A percentile compares a stretch with the other conserved stretches of the same genome.
Conservation (phyloP, 306 rosid species). For the Cicer pinnatifidum region DNA sequence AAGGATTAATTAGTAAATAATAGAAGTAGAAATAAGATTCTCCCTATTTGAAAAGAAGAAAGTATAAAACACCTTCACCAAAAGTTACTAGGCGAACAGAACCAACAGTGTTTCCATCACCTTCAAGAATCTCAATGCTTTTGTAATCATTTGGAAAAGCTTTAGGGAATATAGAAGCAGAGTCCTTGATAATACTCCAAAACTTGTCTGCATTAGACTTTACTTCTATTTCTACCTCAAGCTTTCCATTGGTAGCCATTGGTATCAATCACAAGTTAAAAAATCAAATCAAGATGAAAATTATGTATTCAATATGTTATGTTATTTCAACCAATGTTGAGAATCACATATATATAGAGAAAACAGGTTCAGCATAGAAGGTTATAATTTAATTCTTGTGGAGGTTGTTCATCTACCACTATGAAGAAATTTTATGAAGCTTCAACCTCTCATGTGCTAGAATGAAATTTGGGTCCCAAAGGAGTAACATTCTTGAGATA, state of each 20-base stretch:
- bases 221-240: constrained; percentile 51
- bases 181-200: constrained; percentile 43
- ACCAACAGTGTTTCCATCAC: constrained; percentile 77
- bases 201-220: constrained; percentile 45
- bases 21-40: too few relatives aligned
- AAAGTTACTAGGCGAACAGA: constrained; percentile 63
- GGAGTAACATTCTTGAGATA: not conserved
- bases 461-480: constrained; percentile 8
- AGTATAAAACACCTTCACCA: constrained; percentile 56
- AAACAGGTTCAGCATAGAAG: not conserved
- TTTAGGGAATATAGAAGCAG: constrained; percentile 39
- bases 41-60: not conserved
- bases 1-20: too few relatives aligned
- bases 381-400: not conserved
- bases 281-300: too few relatives aligned
- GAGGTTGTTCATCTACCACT: not conserved
- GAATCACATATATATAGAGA: not conserved
- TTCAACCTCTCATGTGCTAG: not conserved
- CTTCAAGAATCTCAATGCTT: constrained; percentile 73
- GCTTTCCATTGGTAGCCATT: constrained; percentile 50
- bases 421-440: constrained; percentile 1
- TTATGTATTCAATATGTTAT: not conserved
- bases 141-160: constrained; percentile 68
- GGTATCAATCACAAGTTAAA: not conserved
- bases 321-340: not conserved